Evolutionary conservation across 495 filamentous ascomycete species (phyloP).

Genomic region (Trypethelium eluteriae): DNA sequence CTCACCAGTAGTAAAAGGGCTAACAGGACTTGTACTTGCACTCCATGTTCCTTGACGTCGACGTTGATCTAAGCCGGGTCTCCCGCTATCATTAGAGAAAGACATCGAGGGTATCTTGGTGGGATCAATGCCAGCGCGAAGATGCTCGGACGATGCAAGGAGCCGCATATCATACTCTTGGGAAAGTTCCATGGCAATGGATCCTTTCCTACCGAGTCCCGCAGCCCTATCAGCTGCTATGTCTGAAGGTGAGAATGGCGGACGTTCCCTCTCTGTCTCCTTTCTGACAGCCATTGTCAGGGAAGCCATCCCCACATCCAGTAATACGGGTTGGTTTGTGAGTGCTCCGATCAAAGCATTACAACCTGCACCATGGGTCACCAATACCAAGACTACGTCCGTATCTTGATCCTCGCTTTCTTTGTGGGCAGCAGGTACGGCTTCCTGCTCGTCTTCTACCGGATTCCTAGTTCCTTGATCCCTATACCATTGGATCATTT

Average conservation of each 20-base stretch:
- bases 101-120: conserved; percentile 20
- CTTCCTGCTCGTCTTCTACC: conserved; percentile 28
- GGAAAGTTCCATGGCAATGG: conserved; percentile 17
- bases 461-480: conserved; percentile 41
- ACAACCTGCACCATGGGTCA: conserved; percentile 96
- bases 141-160: conserved; percentile 71
- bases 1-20: conserved; percentile 3
- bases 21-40: conserved; percentile 17
- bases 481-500: conserved; percentile 76
- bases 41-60: conserved; percentile 15
- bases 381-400: conserved; percentile 78
- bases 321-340: conserved; percentile 76
- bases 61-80: conserved; percentile 6
- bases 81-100: conserved; percentile 17
- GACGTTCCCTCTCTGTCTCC: conserved; percentile 27
- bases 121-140: conserved; percentile 48
- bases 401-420: conserved; percentile 48
- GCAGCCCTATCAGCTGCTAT: conserved; percentile 13
- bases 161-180: conserved; percentile 71
- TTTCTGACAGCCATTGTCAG: conserved; percentile 81
- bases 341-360: conserved; percentile 91
- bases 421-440: conserved; percentile 15
- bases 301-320: conserved; percentile 83
- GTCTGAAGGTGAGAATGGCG: conserved; percentile 23
- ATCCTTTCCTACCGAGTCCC: not conserved